These are phyloP conservation scores for Kodamaea ohmeri DNA, from an alignment of 1,139 yeast genomes.

Conservation along the genomic window DNA sequence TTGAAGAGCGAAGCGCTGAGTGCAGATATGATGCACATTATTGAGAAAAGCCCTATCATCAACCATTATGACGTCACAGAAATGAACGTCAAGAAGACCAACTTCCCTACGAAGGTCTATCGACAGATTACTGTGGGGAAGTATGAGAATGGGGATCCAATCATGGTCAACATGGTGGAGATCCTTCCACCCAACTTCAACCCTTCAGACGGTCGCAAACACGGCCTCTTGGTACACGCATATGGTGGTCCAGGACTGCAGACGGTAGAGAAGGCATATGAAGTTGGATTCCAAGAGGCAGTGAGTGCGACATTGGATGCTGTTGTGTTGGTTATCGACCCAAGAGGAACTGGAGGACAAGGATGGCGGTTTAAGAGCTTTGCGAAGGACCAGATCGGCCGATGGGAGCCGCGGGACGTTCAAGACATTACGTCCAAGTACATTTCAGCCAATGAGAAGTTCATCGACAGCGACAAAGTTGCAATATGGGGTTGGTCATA, in stretches of 20 bases:
- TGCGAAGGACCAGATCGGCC: constrained; percentile 72
- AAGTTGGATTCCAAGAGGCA: constrained; percentile 65
- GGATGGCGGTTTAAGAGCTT: constrained; percentile 74
- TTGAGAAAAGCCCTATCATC: constrained; percentile 29
- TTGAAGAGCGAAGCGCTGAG: constrained; percentile 5
- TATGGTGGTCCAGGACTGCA: constrained; percentile 97
- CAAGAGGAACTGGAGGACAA: constrained; percentile 90
- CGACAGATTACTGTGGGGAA: constrained; percentile 47
- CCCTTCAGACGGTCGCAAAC: constrained; percentile 40
- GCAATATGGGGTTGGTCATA: constrained; percentile 98
- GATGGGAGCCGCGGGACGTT: constrained; percentile 85
- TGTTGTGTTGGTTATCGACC: constrained; percentile 81
- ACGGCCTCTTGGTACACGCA: constrained; percentile 78
- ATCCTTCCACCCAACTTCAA: constrained; percentile 71
- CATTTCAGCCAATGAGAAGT: constrained; percentile 46
- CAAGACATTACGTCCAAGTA: constrained; percentile 62
- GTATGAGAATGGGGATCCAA: constrained; percentile 35
- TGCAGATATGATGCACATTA: constrained; percentile 18
- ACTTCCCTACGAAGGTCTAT: constrained; percentile 56
- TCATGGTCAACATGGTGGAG: constrained; percentile 66
- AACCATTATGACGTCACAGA: constrained; percentile 30
- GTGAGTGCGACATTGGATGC: constrained; percentile 68
- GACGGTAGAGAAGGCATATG: constrained; percentile 53
- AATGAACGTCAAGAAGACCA: constrained; percentile 28
- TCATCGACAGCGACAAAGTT: constrained; percentile 59